Base-by-base conservation (phyloP, 345 rosid genomes). In the Hibiscus trionum region DNA sequence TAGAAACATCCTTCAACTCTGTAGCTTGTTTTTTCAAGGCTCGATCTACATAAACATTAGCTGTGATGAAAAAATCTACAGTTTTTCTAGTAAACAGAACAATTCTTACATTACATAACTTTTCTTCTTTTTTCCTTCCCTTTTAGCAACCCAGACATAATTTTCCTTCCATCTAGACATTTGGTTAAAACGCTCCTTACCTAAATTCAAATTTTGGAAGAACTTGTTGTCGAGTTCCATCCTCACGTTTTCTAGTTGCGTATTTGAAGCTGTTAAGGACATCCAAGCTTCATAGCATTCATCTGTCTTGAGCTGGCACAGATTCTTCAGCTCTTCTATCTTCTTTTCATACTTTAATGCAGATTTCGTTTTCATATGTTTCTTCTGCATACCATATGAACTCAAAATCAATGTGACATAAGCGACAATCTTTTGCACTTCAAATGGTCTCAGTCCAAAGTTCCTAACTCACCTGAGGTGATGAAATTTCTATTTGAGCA, bases 211-310 rank as follows among this genome's bases (percentile, higher is more conserved):
- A 8, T 77, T 73, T 66, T 81, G 80, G 61, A 78, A 81, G 76
- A 70, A 75, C 62, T 77, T 82, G 73, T 82, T 79, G 78, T 85
- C 84, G 71, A 85, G 88, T 26, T 77, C 83, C 81, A 77, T 74
- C 53, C 81, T 75, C 39, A 76, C 80, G 42, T 78, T 77, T 79
- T 82, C 80, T 72, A 85, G 84, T 74, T 77, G 77, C 55, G 76
- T 80, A 74, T 80, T 81, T 68, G 84, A 80, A n/a, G 83, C 70
- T 55, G 86, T 82, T 47, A 85, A 50, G 11, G 86, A 81, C 83
- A 81, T 82, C 88, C 88, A 85, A 19, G 88, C 88, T 75, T 85
- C 84, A 77, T 79, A 77, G 66, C 86, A 85, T 73, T 85, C 88
- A 71, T 83, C 80, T 68, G 82, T 53, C 75, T 83, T 85, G 1